phyloP scores from a whole-genome alignment of 768 basidiomycete genomes.

The Trametes cinnabarina region DNA sequence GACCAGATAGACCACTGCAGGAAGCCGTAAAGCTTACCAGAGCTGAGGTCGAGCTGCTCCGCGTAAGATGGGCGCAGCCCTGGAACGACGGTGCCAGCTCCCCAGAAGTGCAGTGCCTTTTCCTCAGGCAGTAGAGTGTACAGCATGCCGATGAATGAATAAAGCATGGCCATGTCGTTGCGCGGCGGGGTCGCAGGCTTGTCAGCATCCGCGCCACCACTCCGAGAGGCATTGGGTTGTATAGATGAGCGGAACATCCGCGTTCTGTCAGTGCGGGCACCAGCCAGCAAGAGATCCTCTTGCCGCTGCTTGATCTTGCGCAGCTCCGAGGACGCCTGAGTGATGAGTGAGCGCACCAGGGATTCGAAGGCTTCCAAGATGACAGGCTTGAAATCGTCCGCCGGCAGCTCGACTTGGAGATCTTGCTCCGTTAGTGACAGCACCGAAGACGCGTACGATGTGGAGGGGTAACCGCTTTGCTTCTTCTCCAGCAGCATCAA shows the following conservation, averaged over 20 bases:
- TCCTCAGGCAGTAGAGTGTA: slow-evolving; percentile 75
- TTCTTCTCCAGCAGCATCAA: slow-evolving; percentile 56
- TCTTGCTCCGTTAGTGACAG: slow-evolving; percentile 35
- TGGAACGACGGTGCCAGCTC: slow-evolving; percentile 50
- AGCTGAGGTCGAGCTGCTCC: slow-evolving; percentile 58
- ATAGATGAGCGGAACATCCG: slow-evolving; percentile 46
- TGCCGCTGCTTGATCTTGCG: slow-evolving; percentile 87
- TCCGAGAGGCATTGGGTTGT: slow-evolving; percentile 14
- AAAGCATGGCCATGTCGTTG: slow-evolving; percentile 83
- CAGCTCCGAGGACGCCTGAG: slow-evolving; percentile 75
- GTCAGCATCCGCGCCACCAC: slow-evolving; percentile 24
- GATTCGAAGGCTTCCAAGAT: slow-evolving; percentile 67
- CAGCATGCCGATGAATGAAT: slow-evolving; percentile 78
- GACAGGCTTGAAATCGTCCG: slow-evolving; percentile 50
- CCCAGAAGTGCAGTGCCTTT: slow-evolving; percentile 85
- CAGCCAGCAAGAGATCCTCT: slow-evolving; percentile 76
- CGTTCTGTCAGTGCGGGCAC: slow-evolving; percentile 60
- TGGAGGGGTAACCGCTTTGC: slow-evolving; percentile 29
- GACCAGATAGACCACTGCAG: slow-evolving; percentile 91
- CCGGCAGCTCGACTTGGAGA: slow-evolving; percentile 37
- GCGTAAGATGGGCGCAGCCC: slow-evolving; percentile 47
- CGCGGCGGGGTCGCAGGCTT: slow-evolving; percentile 49
- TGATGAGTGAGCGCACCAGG: slow-evolving; percentile 68
- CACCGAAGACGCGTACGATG: slow-evolving; percentile 27
- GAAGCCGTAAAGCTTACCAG: slow-evolving; percentile 68